Base-by-base conservation (phyloP, 2,329 filamentous ascomycete genomes). In the Pseudogymnoascus sp. region DNA sequence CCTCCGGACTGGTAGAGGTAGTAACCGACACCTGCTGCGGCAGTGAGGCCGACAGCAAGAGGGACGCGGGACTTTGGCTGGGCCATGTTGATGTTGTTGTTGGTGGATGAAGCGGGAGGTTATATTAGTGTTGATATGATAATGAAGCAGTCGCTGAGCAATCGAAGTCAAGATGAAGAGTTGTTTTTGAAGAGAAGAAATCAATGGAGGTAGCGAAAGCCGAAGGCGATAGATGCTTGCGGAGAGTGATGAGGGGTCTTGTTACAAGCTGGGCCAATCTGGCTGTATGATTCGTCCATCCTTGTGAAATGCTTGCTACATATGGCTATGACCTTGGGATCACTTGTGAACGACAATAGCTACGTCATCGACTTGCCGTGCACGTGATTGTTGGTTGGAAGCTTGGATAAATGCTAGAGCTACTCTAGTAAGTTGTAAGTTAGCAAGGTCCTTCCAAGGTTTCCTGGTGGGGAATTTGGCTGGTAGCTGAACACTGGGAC, bases 1-100 rank as follows among this genome's bases (percentile, higher is more conserved):
- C 93, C 93, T 66, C 93, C 93, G 15, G 93, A 89, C 61, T 78
- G 82, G 82, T 96, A 99, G 67, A 97, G 83, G 80, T 97, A 97
- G 82, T 96, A 97, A 47, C 89, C 91, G 64, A 87, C 79, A 68
- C 86, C 88, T 70, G 84, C 85, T 33, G 83, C 87, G 68, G 84
- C 86, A 65, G 81, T 83, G 69, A 86, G 77, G 70, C 87, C 88
- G 70, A 88, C 73, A 70, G 79, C 72, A 44, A 75, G 72, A 63
- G 77, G 68, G 66, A 75, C 67, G 67, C 73, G 75, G 61, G 73
- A 73, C 64, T 72, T 77, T 65, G 68, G 70, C 67, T 71, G 69
- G 35, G 72, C 71, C 72, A 74, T 74, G 68, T 67, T 69, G 65
- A 62, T 64, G 44, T 33, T 17, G 63, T 19, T 57, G 50, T 7